Percentiles rank a stretch among this genome's conserved stretches.
Conservation (phyloP, 306 rosid species). For the Rosa persica region DNA sequence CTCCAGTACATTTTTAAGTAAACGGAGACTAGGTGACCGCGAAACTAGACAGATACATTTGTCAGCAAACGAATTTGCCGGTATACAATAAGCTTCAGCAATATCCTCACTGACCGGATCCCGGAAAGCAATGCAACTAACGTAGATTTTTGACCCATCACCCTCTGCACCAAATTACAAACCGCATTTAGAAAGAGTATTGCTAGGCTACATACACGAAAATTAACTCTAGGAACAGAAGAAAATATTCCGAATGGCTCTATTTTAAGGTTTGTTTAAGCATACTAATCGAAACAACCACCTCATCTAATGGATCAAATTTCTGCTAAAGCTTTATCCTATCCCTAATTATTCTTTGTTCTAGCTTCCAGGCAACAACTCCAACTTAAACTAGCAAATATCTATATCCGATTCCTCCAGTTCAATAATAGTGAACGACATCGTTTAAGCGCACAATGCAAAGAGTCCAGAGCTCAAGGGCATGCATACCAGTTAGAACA, state of each 20-base stretch:
- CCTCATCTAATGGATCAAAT: not conserved
- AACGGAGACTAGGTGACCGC: constrained; percentile 78
- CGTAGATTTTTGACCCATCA: constrained; percentile 94
- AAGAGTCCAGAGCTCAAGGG: constrained; percentile 16
- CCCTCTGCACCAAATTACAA: constrained; percentile 68
- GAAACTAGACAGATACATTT: constrained; percentile 98
- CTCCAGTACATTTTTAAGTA: constrained; percentile 69
- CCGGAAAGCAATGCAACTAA: constrained; percentile 93
- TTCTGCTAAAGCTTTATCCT: not conserved
- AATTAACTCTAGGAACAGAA: not conserved
- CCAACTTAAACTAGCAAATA: not conserved
- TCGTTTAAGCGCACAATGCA: not conserved
- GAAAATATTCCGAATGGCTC: not conserved
- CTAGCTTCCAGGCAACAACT: not conserved
- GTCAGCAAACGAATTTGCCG: constrained; percentile 88
- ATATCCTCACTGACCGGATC: constrained; percentile 94
- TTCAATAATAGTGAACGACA: not conserved
- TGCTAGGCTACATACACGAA: not conserved
- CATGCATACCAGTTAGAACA: constrained; percentile 78
- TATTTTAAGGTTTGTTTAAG: not conserved
- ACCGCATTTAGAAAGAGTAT: not conserved
- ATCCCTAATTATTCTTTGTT: not conserved
- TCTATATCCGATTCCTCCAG: not conserved
- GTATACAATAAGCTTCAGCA: constrained; percentile 84
- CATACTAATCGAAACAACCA: not conserved